phyloP scores from a whole-genome alignment of 768 basidiomycete species.

The Amanita thiersii region DNA sequence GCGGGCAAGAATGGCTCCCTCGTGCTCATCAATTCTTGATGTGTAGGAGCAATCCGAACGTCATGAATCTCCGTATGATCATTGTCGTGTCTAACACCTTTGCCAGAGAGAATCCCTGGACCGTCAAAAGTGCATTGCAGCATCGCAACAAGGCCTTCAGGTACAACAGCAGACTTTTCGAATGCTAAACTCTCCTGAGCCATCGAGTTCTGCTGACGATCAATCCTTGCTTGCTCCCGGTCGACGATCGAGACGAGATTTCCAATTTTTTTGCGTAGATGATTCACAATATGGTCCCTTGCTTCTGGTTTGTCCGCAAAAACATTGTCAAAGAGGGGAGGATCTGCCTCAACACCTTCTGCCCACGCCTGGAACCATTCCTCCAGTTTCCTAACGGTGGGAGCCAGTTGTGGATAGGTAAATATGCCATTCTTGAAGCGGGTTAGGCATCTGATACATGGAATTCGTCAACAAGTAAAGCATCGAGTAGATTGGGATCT shows the following conservation, averaged over 20 bases:
- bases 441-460: conserved; percentile 36
- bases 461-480: conserved; percentile 12
- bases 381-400: conserved; percentile 32
- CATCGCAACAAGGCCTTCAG: conserved; percentile 30
- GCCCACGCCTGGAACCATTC: conserved; percentile 44
- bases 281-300: conserved; percentile 28
- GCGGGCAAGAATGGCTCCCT: conserved; percentile 52
- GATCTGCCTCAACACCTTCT: conserved; percentile 23
- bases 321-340: conserved; percentile 38
- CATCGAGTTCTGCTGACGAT: conserved; percentile 14
- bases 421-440: conserved; percentile 51
- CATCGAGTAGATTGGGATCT: conserved; percentile 13
- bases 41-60: conserved; percentile 66
- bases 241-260: conserved; percentile 37
- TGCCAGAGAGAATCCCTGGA: conserved; percentile 40
- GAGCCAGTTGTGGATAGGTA: conserved; percentile 33
- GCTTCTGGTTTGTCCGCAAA: conserved; percentile 21
- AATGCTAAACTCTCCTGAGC: conserved; percentile 1
- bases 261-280: conserved; percentile 25
- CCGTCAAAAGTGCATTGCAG: conserved; percentile 38
- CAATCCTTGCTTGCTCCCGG: conserved; percentile 35
- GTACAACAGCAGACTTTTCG: neutral
- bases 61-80: conserved; percentile 45
- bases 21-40: conserved; percentile 48
- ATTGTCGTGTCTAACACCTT: conserved; percentile 62